Conservation (phyloP, 78 protist species). For the Creolimax fragrantissima region DNA sequence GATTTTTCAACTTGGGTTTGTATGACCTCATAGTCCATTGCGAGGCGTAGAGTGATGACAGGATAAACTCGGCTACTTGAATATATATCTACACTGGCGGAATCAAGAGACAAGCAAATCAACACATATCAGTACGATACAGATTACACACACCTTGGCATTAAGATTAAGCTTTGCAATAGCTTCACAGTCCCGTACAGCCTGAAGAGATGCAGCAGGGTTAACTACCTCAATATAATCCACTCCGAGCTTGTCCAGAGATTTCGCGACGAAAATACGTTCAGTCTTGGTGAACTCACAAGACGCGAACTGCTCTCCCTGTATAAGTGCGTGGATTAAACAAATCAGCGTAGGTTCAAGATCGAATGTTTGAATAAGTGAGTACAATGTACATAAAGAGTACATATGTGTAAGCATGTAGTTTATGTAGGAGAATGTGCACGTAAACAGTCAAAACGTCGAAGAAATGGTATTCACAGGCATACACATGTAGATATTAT, state of each 20-base stretch:
- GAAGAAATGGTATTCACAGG: neutral
- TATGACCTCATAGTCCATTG: too few species aligned
- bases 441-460: neutral
- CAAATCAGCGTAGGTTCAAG: neutral
- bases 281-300: conserved; percentile 40
- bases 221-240: conserved; percentile 51
- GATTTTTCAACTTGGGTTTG: too few species aligned
- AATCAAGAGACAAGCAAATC: neutral
- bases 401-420: neutral
- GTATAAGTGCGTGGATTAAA: neutral
- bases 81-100: too few species aligned
- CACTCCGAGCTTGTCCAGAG: conserved; percentile 43
- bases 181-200: conserved; percentile 34
- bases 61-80: too few species aligned
- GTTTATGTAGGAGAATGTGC: neutral
- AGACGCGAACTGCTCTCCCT: conserved; percentile 64
- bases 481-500: neutral
- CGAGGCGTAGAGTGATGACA: too few species aligned
- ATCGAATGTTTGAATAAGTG: neutral
- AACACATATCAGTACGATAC: neutral
- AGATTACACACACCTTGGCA: conserved; percentile 10
- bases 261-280: conserved; percentile 48
- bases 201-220: conserved; percentile 52
- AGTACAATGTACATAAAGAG: neutral
- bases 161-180: conserved; percentile 16